Evolutionary conservation across 2,329 filamentous ascomycete species (phyloP), one percentile per base, ranked within the genome.

Genomic region (Talaromyces islandicus): DNA sequence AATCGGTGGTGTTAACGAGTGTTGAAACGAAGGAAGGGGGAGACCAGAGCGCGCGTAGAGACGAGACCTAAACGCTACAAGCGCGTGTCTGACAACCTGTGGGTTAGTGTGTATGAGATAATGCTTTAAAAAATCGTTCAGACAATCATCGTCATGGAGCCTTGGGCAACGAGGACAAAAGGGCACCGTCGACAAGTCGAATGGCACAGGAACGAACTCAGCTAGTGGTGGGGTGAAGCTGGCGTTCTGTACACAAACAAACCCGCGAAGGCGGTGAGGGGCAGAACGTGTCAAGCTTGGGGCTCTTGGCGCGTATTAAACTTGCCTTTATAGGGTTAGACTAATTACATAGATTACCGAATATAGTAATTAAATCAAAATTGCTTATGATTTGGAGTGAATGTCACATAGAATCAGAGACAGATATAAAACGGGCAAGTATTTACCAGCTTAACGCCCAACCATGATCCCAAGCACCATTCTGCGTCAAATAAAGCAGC

Each of bases 151-250:
- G 30, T 52, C 59, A 60, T 60, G n/a, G 63, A 77, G 75, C 25
- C 77, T 78, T 70, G 85, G 66, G 77, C 69, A 30, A 76, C 77
- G 61, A 85, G 76, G 67, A 12, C 25, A 7, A 46, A 29, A 57
- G 32, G 32, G 27, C 10, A 57, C 25, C 21, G 48, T 82, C 69
- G 57, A 79, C 76, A 63, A 84, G 79, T 51, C 70, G 66, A 41
- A 76, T 30, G 43, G 32, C 21, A 54, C 46, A 25, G 32, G 46
- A 12, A 48, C 76, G 19, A 80, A 80, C 17, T 80, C 54, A 63
- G 52, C 57, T 67, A 58, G 69, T 55, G 38, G 57, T 61, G 65
- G 24, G 25, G 53, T 19, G 27, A 32, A 52, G 48, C 32, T 41
- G 51, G 60, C 54, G 60, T 57, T 54, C 43, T 63, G 65, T 68